Evolutionary conservation across 345 rosid species (phyloP).

Genomic region (Eucalyptus polyanthemos): DNA sequence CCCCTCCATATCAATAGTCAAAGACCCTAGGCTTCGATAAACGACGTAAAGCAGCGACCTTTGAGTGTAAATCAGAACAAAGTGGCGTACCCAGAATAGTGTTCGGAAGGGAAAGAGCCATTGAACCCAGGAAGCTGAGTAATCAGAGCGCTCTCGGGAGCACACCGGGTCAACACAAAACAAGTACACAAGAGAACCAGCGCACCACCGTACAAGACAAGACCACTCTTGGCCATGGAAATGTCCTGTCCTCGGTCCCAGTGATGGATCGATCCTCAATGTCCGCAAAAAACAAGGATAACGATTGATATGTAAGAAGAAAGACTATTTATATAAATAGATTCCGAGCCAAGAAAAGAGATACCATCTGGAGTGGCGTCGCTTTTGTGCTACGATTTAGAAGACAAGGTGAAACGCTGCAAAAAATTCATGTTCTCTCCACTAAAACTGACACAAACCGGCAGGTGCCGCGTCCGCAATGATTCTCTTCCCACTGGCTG

Average conservation of each 20-base stretch:
- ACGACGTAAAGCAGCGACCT: not conserved
- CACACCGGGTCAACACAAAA: not conserved
- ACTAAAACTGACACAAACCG: not conserved
- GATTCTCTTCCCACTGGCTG: not conserved
- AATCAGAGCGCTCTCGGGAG: not conserved
- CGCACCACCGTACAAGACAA: not conserved
- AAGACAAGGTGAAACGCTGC: not conserved
- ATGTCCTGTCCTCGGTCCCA: not conserved
- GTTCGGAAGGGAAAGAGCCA: slow-evolving; percentile 5
- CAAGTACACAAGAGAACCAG: not conserved
- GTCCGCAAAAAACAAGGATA: not conserved
- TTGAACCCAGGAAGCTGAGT: not conserved
- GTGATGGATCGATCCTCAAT: not conserved
- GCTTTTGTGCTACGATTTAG: not conserved
- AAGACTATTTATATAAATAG: not conserved
- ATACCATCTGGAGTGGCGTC: not conserved
- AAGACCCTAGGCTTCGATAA: not conserved
- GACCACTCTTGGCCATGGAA: not conserved
- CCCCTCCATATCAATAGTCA: not conserved
- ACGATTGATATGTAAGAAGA: not conserved
- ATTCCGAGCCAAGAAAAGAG: not conserved
- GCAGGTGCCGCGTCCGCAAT: not conserved
- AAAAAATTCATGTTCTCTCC: not conserved
- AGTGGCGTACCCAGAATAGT: slow-evolving; percentile 2
- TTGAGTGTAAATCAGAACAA: not conserved